Evolutionary conservation across 106 monocot genomes (phyloP).

Genomic region (Vanilla planifolia): DNA sequence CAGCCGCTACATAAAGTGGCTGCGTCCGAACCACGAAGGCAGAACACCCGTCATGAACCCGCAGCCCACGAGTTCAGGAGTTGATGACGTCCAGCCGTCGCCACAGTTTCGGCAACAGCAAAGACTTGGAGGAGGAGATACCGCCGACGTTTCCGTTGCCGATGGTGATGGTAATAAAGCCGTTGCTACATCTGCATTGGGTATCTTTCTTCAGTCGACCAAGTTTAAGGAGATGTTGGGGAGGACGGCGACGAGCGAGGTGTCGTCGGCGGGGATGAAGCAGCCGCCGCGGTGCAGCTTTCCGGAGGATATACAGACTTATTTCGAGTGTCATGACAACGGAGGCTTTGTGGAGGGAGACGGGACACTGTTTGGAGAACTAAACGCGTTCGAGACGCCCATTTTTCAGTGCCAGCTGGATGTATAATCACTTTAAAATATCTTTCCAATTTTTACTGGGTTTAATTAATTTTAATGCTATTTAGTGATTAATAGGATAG

Average conservation of each 20-base stretch:
- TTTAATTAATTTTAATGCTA: no score
- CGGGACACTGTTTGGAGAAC: conserved; percentile 45
- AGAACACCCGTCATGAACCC: background rate
- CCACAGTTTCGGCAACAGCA: background rate
- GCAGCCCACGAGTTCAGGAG: background rate
- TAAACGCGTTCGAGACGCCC: conserved; percentile 28
- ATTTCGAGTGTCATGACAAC: conserved; percentile 30
- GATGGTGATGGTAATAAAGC: background rate
- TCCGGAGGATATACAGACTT: conserved; percentile 65
- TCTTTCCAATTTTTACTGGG: no score
- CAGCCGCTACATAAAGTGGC: conserved; percentile 56
- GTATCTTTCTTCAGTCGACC: conserved; percentile 28
- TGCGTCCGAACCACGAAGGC: conserved; percentile 15
- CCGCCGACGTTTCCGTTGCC: background rate
- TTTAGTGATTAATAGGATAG: no score
- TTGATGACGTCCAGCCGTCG: background rate
- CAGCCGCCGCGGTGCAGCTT: conserved; percentile 28
- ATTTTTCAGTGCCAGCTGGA: conserved; percentile 47
- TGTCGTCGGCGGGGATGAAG: conserved; percentile 7
- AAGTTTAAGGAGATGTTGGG: conserved; percentile 49
- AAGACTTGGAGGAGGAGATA: background rate
- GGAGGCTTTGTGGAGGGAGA: conserved; percentile 20
- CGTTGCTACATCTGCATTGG: conserved; percentile 21
- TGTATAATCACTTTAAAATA: no score
- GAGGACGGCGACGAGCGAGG: conserved; percentile 10